A percentile compares a stretch with the other conserved stretches of the same genome.
Conservation (phyloP, 305 asterid genomes). For the Ilex paraguariensis region DNA sequence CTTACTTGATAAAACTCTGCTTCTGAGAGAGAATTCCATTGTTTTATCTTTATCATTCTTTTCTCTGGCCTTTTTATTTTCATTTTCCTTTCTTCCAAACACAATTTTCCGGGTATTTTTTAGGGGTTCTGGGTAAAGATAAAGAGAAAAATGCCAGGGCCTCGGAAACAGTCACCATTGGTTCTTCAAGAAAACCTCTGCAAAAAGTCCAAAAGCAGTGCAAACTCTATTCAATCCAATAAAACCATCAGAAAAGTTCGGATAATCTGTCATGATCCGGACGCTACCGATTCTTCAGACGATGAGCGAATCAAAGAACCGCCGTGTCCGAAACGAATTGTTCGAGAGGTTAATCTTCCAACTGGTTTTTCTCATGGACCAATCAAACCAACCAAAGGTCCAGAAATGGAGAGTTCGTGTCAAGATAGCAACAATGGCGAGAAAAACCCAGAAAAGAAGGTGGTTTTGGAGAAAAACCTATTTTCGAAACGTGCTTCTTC, state of each 20-base stretch:
- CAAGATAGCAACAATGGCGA: conserved; percentile 52
- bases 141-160: conserved; percentile 30
- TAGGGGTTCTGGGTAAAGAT: conserved; percentile 22
- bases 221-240: background rate
- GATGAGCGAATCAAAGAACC: conserved; percentile 38
- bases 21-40: background rate
- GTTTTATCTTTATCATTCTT: background rate
- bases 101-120: conserved; percentile 27
- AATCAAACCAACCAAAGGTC: background rate
- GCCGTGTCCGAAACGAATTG: conserved; percentile 35
- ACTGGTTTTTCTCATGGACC: background rate
- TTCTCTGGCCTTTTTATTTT: background rate
- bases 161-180: conserved; percentile 22
- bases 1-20: conserved; percentile 19
- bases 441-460: conserved; percentile 22
- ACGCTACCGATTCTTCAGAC: conserved; percentile 88
- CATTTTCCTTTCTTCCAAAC: conserved; percentile 17
- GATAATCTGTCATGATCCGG: conserved; percentile 64
- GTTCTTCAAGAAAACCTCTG: conserved; percentile 18
- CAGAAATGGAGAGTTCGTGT: conserved; percentile 37
- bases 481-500: conserved; percentile 5
- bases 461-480: conserved; percentile 13
- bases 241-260: conserved; percentile 43
- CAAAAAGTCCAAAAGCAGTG: conserved; percentile 20
- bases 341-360: conserved; percentile 43